These are phyloP conservation scores for Lepidium sativum DNA, from an alignment of 345 rosid species.

Conservation along the genomic window DNA sequence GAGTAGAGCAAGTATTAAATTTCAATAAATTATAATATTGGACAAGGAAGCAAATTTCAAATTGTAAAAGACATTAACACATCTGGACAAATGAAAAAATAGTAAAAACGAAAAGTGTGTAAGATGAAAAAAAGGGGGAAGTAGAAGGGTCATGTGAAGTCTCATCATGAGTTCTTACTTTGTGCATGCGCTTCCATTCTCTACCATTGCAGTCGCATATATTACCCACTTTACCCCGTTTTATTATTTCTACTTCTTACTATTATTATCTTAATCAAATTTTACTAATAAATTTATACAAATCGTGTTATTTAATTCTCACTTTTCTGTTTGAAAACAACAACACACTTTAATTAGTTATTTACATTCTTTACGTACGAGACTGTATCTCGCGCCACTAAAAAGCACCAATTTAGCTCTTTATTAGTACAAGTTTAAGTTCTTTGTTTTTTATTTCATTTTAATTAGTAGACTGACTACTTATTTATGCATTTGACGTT, in stretches of 20 bases:
- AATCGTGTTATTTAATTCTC: neutral
- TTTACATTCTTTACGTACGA: constrained; percentile 5
- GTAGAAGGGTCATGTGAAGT: constrained; percentile 30
- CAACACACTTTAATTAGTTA: neutral
- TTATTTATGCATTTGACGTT: neutral
- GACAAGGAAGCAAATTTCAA: neutral
- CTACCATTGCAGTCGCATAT: constrained; percentile 26
- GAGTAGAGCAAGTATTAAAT: neutral
- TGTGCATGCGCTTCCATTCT: constrained; percentile 31
- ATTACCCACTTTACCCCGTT: constrained; percentile 4
- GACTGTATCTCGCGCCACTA: constrained; percentile 23
- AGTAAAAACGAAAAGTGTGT: neutral
- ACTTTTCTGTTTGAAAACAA: neutral
- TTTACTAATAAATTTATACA: neutral
- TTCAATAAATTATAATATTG: neutral
- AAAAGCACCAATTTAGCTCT: constrained; percentile 14
- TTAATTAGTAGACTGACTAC: neutral
- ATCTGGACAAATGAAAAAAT: neutral
- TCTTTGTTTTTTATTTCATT: neutral
- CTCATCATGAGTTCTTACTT: constrained; percentile 28
- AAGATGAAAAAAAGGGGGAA: constrained; percentile 11
- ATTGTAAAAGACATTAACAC: no score
- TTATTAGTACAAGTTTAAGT: neutral
- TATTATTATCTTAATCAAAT: neutral
- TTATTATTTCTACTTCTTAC: neutral